A percentile compares a stretch with the other conserved stretches of the same genome.
Evolutionary conservation across 805 yeast genomes (phyloP).

Genomic region (Saccharomycopsis sp.): DNA sequence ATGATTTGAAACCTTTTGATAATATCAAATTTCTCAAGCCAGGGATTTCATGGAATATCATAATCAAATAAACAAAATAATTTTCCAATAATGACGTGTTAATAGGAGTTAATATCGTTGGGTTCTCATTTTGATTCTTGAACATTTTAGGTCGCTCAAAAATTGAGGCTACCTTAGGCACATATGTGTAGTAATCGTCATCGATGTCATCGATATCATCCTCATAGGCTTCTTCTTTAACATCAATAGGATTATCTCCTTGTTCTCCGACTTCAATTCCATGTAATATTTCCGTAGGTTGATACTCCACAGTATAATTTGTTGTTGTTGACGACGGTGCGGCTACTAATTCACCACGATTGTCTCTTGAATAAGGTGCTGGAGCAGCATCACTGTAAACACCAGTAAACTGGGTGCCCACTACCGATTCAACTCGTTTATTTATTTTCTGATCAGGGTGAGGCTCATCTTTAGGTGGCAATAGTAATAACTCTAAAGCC

Average conservation of each 20-base stretch:
- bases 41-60: slow-evolving; percentile 17
- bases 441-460: not conserved
- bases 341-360: too few species aligned
- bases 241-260: not conserved
- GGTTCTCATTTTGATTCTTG: slow-evolving; percentile 3
- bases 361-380: too few species aligned
- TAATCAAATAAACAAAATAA: slow-evolving; percentile 10
- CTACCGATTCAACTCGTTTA: not conserved
- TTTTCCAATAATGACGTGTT: slow-evolving; percentile 9
- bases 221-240: not conserved
- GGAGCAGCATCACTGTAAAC: too few species aligned
- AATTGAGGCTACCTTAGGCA: not conserved
- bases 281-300: not conserved
- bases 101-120: slow-evolving; percentile 6
- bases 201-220: not conserved
- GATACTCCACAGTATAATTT: not conserved
- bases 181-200: not conserved
- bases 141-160: slow-evolving; percentile 5
- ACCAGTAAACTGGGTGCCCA: not conserved
- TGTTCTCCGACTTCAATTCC: not conserved
- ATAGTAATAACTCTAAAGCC: slow-evolving; percentile 3
- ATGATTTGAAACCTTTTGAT: slow-evolving; percentile 6
- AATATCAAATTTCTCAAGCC: slow-evolving; percentile 7
- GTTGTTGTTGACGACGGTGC: not conserved
- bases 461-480: not conserved